A percentile compares a stretch with the other conserved stretches of the same genome.
phyloP scores from a whole-genome alignment of 805 yeast genomes.

The Starmerella kuoi region DNA sequence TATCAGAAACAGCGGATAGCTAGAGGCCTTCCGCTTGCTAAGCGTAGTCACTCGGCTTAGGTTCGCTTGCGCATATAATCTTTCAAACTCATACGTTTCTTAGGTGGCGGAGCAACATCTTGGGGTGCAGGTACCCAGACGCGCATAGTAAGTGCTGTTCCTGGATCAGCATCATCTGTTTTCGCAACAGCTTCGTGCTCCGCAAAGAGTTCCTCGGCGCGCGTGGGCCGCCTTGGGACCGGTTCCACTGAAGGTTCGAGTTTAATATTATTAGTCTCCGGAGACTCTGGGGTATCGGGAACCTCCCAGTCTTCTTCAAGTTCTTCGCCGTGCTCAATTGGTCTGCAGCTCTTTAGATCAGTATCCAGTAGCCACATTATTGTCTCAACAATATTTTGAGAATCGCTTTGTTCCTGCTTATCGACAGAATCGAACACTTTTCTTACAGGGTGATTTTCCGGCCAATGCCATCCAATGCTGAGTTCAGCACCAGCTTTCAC shows the following conservation, averaged over 20 bases:
- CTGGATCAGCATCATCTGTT: conserved; percentile 1
- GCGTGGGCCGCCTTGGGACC: neutral
- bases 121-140: conserved; percentile 18
- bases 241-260: too few relatives aligned
- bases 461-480: conserved; percentile 85
- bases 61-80: conserved; percentile 19
- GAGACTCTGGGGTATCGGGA: too few relatives aligned
- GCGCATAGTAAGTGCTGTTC: conserved; percentile 3
- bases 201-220: neutral
- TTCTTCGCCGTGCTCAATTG: neutral
- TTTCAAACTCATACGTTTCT: conserved; percentile 21
- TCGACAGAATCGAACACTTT: neutral
- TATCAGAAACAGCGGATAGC: neutral
- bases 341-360: conserved; percentile 3
- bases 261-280: too few relatives aligned
- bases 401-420: neutral
- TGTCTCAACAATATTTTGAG: neutral
- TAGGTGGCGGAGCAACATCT: conserved; percentile 12
- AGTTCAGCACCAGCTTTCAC: conserved; percentile 60
- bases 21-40: neutral
- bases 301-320: conserved; percentile 16
- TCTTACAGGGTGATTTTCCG: conserved; percentile 57
- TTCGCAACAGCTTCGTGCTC: neutral
- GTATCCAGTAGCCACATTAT: conserved; percentile 15
- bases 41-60: neutral